These are phyloP conservation scores for Corylus americana DNA, from an alignment of 306 rosid species.

Conservation along the genomic window DNA sequence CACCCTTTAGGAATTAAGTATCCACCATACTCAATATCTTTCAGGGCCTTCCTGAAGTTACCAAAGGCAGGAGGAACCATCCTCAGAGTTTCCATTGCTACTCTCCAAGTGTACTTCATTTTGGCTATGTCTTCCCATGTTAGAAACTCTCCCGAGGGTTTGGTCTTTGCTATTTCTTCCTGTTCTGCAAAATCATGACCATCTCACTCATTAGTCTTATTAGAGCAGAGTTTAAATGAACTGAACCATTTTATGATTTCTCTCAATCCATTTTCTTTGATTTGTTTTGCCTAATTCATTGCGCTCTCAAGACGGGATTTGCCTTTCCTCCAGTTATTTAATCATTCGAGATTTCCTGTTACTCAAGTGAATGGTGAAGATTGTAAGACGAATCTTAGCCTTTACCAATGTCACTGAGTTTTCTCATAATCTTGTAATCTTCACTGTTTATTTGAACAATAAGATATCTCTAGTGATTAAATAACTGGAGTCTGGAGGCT, in stretches of 20 bases:
- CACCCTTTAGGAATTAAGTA: slow-evolving; percentile 80
- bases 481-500: too few relatives aligned
- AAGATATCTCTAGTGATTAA: too few relatives aligned
- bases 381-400: too few relatives aligned
- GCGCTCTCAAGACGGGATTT: too few relatives aligned
- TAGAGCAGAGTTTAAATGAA: background rate
- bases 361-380: background rate
- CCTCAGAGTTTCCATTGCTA: slow-evolving; percentile 72
- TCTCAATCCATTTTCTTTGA: background rate
- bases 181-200: slow-evolving; percentile 37
- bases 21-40: slow-evolving; percentile 64
- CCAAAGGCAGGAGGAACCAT: slow-evolving; percentile 67
- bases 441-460: too few relatives aligned
- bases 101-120: slow-evolving; percentile 79
- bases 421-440: too few relatives aligned
- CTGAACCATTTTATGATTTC: background rate
- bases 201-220: background rate
- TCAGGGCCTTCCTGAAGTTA: slow-evolving; percentile 49
- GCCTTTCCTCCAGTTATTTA: too few relatives aligned
- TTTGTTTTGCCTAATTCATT: too few relatives aligned
- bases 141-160: slow-evolving; percentile 35
- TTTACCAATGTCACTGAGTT: too few relatives aligned
- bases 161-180: slow-evolving; percentile 47
- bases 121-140: slow-evolving; percentile 54
- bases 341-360: too few relatives aligned